Evolutionary conservation across 2,329 filamentous ascomycete genomes (phyloP).

Genomic region (Aspergillus aculeatinus): DNA sequence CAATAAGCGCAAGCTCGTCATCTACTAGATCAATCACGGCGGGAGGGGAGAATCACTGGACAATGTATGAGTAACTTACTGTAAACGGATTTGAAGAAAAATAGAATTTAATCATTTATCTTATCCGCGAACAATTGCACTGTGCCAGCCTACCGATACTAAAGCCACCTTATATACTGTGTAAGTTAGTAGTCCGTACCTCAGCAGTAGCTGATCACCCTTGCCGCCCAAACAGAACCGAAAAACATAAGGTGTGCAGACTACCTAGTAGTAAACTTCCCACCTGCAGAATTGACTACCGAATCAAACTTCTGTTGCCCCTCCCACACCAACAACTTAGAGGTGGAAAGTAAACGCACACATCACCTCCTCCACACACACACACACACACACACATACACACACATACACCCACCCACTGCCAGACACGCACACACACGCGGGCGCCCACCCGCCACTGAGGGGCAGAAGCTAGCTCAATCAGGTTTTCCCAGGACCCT

Average conservation of each 20-base stretch:
- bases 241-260: neutral
- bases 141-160: too few relatives aligned
- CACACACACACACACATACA: too few relatives aligned
- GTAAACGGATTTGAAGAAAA: too few relatives aligned
- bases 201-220: neutral
- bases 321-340: neutral
- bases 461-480: constrained; percentile 4
- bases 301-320: neutral
- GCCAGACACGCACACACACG: too few relatives aligned
- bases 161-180: too few relatives aligned
- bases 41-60: neutral
- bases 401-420: too few relatives aligned
- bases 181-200: too few relatives aligned
- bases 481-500: neutral
- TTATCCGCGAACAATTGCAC: too few relatives aligned
- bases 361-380: too few relatives aligned
- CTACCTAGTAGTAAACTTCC: neutral
- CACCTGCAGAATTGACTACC: neutral
- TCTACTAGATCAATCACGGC: neutral
- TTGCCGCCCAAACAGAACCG: neutral
- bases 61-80: too few relatives aligned
- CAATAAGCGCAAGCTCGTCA: neutral
- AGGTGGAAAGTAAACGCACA: neutral
- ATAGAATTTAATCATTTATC: too few relatives aligned
- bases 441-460: constrained; percentile 3